Evolutionary conservation across 148 eudicot genomes (phyloP).

Genomic region (Cornus kousa): DNA sequence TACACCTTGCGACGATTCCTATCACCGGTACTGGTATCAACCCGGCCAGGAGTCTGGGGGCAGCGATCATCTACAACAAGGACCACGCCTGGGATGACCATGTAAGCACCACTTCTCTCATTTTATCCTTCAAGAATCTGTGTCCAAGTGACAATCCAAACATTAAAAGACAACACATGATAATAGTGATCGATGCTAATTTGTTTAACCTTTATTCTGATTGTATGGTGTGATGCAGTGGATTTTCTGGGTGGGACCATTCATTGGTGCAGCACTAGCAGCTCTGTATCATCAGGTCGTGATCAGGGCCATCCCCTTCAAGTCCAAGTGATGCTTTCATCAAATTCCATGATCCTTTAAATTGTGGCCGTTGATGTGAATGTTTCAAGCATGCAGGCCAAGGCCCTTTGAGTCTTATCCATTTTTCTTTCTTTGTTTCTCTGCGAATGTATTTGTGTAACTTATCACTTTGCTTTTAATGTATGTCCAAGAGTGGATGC

Average conservation of each 20-base stretch:
- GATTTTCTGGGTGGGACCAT: conserved; percentile 59
- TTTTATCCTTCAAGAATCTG: neutral
- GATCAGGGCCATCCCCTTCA: conserved; percentile 56
- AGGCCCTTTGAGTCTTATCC: neutral
- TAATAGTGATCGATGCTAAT: neutral
- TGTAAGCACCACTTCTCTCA: conserved; percentile 17
- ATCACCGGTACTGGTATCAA: conserved; percentile 48
- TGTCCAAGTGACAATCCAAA: neutral
- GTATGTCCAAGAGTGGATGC: neutral
- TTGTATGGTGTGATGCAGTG: conserved; percentile 28
- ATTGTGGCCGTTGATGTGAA: neutral
- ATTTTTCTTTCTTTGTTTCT: neutral
- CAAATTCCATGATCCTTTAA: no score
- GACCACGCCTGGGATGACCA: conserved; percentile 40
- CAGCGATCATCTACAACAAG: conserved; percentile 43
- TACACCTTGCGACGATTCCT: conserved; percentile 54
- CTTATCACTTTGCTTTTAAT: neutral
- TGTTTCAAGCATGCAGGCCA: neutral
- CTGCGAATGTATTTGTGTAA: neutral
- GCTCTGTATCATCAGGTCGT: conserved; percentile 48
- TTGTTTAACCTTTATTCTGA: neutral
- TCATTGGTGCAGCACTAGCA: conserved; percentile 49
- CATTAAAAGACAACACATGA: neutral
- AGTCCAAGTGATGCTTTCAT: conserved; percentile 28
- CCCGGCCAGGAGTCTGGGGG: conserved; percentile 48